phyloP scores from a whole-genome alignment of 768 basidiomycete species.

The Leccinum disarticulatum region DNA sequence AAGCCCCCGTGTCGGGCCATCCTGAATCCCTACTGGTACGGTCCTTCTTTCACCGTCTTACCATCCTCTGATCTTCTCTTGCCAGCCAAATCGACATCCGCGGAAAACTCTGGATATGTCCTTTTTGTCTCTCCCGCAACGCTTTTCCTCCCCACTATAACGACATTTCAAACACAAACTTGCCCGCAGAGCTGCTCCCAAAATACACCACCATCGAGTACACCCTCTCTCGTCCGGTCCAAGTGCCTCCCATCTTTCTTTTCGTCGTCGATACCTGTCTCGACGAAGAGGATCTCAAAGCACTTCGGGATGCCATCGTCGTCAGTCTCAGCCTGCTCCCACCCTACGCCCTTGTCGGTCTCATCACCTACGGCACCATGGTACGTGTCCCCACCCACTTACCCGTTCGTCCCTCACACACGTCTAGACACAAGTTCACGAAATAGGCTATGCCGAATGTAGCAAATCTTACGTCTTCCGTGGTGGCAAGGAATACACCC shows the following conservation, averaged over 20 bases:
- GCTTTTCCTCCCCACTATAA: conserved; percentile 99
- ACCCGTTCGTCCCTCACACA: neutral
- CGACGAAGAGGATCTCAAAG: conserved; percentile 94
- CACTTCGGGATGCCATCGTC: conserved; percentile 90
- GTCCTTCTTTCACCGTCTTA: conserved; percentile 5
- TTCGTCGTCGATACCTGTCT: conserved; percentile 98
- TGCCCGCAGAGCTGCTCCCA: conserved; percentile 93
- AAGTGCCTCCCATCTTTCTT: conserved; percentile 93
- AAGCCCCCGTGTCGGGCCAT: conserved; percentile 97
- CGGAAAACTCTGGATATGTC: conserved; percentile 99
- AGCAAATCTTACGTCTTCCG: conserved; percentile 99
- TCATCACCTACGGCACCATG: conserved; percentile 98
- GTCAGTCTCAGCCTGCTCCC: conserved; percentile 92
- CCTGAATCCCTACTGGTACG: conserved; percentile 94
- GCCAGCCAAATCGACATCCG: conserved; percentile 96
- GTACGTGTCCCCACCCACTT: conserved; percentile 40
- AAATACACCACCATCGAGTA: conserved; percentile 99
- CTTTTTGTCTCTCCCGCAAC: conserved; percentile 96
- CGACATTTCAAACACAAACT: conserved; percentile 95
- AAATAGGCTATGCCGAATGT: conserved; percentile 94
- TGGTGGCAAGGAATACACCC: conserved; percentile 92
- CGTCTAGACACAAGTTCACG: conserved; percentile 93
- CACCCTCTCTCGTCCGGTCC: conserved; percentile 89
- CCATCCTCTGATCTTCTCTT: conserved; percentile 3
- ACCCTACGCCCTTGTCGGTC: conserved; percentile 89